These are phyloP conservation scores for Cyberlindnera euphorbiiphila DNA, from an alignment of 805 yeast genomes.

Conservation along the genomic window DNA sequence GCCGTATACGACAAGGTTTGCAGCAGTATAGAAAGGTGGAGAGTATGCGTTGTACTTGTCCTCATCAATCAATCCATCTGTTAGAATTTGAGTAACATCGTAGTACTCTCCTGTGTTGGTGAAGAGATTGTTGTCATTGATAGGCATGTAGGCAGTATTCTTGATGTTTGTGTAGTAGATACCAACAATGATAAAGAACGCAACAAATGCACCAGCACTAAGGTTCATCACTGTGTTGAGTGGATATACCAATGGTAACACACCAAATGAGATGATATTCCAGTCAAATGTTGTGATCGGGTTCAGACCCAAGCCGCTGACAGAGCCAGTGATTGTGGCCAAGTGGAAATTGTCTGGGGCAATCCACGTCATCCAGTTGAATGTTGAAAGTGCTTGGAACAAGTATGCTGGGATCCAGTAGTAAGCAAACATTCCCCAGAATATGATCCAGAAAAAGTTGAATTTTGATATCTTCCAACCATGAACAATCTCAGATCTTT, in stretches of 20 bases:
- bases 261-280: slow-evolving; percentile 40
- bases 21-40: slow-evolving; percentile 66
- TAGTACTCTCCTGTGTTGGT: slow-evolving; percentile 48
- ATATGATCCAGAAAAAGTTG: slow-evolving; percentile 32
- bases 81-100: slow-evolving; percentile 44
- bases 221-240: slow-evolving; percentile 34
- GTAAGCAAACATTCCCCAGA: slow-evolving; percentile 35
- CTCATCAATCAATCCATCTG: slow-evolving; percentile 7
- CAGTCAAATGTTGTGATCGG: slow-evolving; percentile 54
- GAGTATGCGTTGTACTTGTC: slow-evolving; percentile 48
- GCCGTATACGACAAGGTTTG: slow-evolving; percentile 55
- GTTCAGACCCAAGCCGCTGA: slow-evolving; percentile 46
- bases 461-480: slow-evolving; percentile 35
- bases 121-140: slow-evolving; percentile 46
- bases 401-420: slow-evolving; percentile 45
- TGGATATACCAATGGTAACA: slow-evolving; percentile 43
- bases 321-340: slow-evolving; percentile 46
- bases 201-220: slow-evolving; percentile 33
- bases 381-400: slow-evolving; percentile 38
- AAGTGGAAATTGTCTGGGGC: slow-evolving; percentile 45
- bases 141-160: slow-evolving; percentile 37
- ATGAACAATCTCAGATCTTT: slow-evolving; percentile 30
- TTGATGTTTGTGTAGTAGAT: slow-evolving; percentile 39
- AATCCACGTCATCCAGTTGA: slow-evolving; percentile 60
- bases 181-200: slow-evolving; percentile 33